Conservation (phyloP, 805 yeast genomes). For the Clavispora santaluciae region DNA sequence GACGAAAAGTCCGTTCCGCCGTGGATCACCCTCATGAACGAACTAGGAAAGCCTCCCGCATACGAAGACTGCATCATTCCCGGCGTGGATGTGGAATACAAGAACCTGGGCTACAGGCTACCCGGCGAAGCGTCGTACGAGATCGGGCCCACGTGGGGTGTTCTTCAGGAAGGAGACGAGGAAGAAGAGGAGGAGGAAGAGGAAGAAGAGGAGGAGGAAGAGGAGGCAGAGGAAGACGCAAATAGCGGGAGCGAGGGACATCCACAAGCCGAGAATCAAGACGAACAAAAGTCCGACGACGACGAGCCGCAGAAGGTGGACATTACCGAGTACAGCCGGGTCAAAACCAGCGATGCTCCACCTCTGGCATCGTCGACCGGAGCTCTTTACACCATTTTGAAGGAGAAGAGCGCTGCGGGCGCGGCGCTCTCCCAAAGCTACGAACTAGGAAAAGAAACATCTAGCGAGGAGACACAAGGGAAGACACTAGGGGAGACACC, state of each 20-base stretch:
- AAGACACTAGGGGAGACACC: too few relatives aligned
- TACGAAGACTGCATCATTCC: constrained; percentile 63
- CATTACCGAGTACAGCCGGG: constrained; percentile 10
- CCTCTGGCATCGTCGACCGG: neutral
- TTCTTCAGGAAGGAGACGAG: constrained; percentile 26
- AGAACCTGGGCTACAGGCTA: constrained; percentile 29
- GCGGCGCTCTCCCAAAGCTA: neutral
- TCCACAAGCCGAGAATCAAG: constrained; percentile 46
- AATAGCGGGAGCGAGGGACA: constrained; percentile 45
- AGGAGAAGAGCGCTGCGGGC: constrained; percentile 3
- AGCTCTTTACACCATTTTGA: constrained; percentile 11
- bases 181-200: constrained; percentile 39
- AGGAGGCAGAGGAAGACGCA: constrained; percentile 15
- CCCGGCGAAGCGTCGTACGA: constrained; percentile 8
- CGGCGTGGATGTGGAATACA: constrained; percentile 35
- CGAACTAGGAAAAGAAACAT: neutral
- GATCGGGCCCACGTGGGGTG: constrained; percentile 29
- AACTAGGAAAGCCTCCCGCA: constrained; percentile 78
- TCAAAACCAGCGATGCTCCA: constrained; percentile 2
- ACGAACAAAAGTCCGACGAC: constrained; percentile 1
- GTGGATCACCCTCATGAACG: constrained; percentile 69
- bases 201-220: constrained; percentile 45
- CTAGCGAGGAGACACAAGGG: too few relatives aligned
- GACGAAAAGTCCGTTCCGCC: constrained; percentile 48
- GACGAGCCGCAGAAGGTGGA: constrained; percentile 12